A percentile compares a stretch with the other conserved stretches of the same genome.
Conservation (phyloP, 208 protist genomes). For the Tritrichomonas musculus region DNA sequence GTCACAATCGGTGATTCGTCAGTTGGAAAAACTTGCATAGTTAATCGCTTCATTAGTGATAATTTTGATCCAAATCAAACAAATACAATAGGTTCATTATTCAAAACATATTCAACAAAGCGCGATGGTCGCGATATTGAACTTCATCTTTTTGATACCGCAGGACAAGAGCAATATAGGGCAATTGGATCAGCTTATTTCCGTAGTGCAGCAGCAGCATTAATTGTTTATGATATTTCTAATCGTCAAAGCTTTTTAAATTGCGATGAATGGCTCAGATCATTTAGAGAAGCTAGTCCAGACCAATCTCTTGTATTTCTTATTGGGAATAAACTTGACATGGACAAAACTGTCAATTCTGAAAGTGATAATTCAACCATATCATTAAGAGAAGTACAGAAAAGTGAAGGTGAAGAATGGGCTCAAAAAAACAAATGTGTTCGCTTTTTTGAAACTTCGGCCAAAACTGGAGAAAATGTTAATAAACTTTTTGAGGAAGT, state of each 20-base stretch:
- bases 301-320: background rate
- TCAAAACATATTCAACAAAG: background rate
- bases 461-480: background rate
- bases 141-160: background rate
- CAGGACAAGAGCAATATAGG: background rate
- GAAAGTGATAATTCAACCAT: too few species aligned
- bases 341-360: too few species aligned
- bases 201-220: background rate
- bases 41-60: background rate
- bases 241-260: background rate
- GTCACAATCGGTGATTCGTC: background rate
- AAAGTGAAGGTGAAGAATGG: background rate
- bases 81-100: background rate
- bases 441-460: background rate
- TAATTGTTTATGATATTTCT: background rate
- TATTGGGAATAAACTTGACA: conserved; percentile 17
- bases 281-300: background rate
- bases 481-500: background rate
- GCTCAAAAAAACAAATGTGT: background rate
- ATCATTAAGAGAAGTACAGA: background rate
- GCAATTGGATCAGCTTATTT: background rate
- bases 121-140: background rate
- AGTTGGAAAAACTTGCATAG: background rate
- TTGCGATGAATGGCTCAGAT: background rate
- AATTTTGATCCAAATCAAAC: background rate